Conservation (phyloP, 2,329 filamentous ascomycete genomes). For the Nigrospora osmanthi region DNA sequence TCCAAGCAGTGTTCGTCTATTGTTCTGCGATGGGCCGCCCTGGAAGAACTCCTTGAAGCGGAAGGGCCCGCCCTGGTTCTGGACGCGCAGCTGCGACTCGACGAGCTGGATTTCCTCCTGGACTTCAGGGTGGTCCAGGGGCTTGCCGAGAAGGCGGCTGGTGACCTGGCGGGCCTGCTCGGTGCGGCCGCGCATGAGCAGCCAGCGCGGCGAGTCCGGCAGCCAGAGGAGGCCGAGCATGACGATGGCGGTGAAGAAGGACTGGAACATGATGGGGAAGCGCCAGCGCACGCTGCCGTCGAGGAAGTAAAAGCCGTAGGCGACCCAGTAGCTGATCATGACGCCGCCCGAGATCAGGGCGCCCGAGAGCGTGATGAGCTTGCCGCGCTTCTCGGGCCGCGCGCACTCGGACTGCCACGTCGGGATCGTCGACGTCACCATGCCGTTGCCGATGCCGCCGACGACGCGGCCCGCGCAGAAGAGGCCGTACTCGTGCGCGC, state of each 20-base stretch:
- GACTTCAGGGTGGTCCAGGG: constrained; percentile 42
- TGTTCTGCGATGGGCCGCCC: too few species aligned
- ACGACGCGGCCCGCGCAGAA: constrained; percentile 46
- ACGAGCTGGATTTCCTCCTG: constrained; percentile 41
- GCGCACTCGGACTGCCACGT: constrained; percentile 57
- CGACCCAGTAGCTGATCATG: constrained; percentile 53
- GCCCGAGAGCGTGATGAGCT: constrained; percentile 53
- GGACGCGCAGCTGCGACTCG: constrained; percentile 59
- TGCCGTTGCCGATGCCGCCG: constrained; percentile 33
- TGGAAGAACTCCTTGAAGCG: constrained; percentile 35
- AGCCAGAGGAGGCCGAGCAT: constrained; percentile 41
- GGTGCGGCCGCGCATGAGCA: constrained; percentile 34
- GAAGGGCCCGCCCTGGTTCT: constrained; percentile 40
- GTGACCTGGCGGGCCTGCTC: constrained; percentile 35
- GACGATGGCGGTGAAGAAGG: constrained; percentile 52
- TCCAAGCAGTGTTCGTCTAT: not conserved
- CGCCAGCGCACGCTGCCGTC: constrained; percentile 46
- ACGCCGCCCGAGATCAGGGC: constrained; percentile 50
- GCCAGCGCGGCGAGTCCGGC: constrained; percentile 43
- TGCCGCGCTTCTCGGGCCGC: constrained; percentile 48
- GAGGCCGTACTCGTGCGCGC: constrained; percentile 36
- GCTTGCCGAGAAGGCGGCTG: constrained; percentile 27
- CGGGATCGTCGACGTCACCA: constrained; percentile 35
- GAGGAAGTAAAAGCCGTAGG: constrained; percentile 47
- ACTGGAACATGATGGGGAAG: constrained; percentile 53